phyloP scores from a whole-genome alignment of 495 filamentous ascomycete genomes.

The Penicillium silybi region DNA sequence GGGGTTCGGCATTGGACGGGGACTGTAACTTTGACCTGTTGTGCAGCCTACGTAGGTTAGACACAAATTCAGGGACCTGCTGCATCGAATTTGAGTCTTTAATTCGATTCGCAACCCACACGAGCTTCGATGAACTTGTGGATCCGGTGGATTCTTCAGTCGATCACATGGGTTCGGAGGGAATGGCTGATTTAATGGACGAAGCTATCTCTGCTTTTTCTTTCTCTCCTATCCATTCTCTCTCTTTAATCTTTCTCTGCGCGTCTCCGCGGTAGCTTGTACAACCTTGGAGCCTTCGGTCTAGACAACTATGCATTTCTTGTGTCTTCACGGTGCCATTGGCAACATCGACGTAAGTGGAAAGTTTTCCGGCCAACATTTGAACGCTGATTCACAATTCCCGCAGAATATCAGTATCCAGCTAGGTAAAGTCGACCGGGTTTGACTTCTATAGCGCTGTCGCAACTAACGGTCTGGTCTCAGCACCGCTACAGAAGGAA shows the following conservation, averaged over 20 bases:
- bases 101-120: constrained; percentile 8
- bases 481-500: constrained; percentile 42
- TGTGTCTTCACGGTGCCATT: constrained; percentile 32
- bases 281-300: neutral
- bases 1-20: constrained; percentile 6
- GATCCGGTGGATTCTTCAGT: constrained; percentile 1
- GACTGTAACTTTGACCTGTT: constrained; percentile 14
- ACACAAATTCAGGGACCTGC: constrained; percentile 19
- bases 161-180: constrained; percentile 20
- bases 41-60: constrained; percentile 10
- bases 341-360: constrained; percentile 28
- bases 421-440: constrained; percentile 25
- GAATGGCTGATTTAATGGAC: constrained; percentile 8
- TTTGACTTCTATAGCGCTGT: neutral
- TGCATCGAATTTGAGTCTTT: neutral
- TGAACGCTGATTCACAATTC: neutral
- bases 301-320: constrained; percentile 20
- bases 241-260: neutral
- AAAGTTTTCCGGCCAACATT: neutral
- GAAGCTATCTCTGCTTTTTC: constrained; percentile 1
- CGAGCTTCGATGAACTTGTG: constrained; percentile 9
- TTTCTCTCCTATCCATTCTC: neutral
- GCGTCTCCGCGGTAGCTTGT: constrained; percentile 1
- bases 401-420: constrained; percentile 51
- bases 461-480: neutral